Evolutionary conservation across 176 grass and related monocot species (phyloP), one percentile per base, ranked within the genome.

Genomic region (Otatea glauca): DNA sequence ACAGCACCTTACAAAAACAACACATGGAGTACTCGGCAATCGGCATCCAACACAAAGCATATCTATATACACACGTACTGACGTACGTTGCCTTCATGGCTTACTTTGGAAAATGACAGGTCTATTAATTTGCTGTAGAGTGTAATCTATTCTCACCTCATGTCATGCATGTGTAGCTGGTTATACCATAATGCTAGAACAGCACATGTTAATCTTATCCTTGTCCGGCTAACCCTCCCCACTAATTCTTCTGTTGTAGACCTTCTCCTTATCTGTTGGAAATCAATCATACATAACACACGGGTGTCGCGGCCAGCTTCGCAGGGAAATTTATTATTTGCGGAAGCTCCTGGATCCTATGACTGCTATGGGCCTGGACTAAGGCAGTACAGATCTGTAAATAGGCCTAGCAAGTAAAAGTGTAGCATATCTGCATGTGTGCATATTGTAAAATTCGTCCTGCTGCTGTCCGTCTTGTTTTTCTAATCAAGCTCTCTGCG

Each of bases 131-230:
- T 15, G 9, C 4, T 48, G 42, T 24, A 6, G 56, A 4, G 51
- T 47, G 53, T 16, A 54, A 55, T 83, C 0, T 70, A 25, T 35
- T 2, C 27, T 83, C 61, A 6, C 61, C 45, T 37, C 47, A 49
- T 78, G 42, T 78, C 48, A 62, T 50, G 39, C 56, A 24, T 24
- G 43, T 63, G 1, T 58, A 38, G 39, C n/a, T 21, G 38, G 54
- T 34, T 16, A 54, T 41, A 75, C 54, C 8, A 2, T 67, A 2
- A 55, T 54, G 60, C 5, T 51, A n/a, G 32, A 66, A 9, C 50
- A 59, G 1, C 50, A 59, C 38, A 47, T 85, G 24, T 17, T 17
- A 7, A 56, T 55, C 51, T 59, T 77, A 77, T 77, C 83, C 63
- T 44, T 69, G 25, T 5, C 35, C 11, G 38, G 50, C 49, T 58